A percentile compares a stretch with the other conserved stretches of the same genome.
Evolutionary conservation across 2,329 filamentous ascomycete species (phyloP).

Genomic region (Basipetospora chlamydospora): DNA sequence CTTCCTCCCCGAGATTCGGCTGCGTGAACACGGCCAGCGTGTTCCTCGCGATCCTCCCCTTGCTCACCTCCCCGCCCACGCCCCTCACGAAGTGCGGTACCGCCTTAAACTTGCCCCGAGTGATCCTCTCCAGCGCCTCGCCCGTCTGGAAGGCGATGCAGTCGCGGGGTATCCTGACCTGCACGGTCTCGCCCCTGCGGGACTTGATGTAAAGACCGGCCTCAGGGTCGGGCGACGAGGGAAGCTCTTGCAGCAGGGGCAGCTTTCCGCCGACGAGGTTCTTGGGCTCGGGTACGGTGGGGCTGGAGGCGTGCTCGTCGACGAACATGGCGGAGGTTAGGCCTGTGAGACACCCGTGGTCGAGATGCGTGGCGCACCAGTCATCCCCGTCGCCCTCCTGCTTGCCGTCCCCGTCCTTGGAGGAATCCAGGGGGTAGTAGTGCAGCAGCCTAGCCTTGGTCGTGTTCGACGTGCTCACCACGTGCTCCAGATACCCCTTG

Average conservation of each 20-base stretch:
- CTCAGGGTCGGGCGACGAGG: conserved; percentile 62
- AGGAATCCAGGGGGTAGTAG: conserved; percentile 59
- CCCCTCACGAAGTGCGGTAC: conserved; percentile 93
- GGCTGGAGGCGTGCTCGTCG: conserved; percentile 46
- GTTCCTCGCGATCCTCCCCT: conserved; percentile 54
- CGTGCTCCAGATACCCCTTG: conserved; percentile 65
- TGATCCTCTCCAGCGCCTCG: conserved; percentile 82
- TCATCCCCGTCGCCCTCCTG: conserved; percentile 51
- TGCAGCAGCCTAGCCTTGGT: conserved; percentile 87
- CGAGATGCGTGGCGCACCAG: conserved; percentile 86
- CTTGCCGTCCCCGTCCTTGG: conserved; percentile 15
- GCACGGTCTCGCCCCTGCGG: conserved; percentile 65
- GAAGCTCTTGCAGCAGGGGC: conserved; percentile 52
- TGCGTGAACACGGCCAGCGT: conserved; percentile 95
- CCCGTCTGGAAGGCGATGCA: conserved; percentile 95
- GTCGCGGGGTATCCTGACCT: conserved; percentile 81
- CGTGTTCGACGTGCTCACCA: conserved; percentile 72
- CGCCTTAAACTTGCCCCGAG: conserved; percentile 77
- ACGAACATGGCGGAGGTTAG: conserved; percentile 94
- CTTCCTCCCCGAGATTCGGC: conserved; percentile 72
- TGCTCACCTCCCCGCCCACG: conserved; percentile 39
- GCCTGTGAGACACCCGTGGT: conserved; percentile 88
- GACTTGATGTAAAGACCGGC: conserved; percentile 93
- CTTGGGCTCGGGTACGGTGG: conserved; percentile 18
- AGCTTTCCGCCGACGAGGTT: conserved; percentile 14